Conservation (phyloP, 768 basidiomycete genomes). For the Melanogaster broomeanus region DNA sequence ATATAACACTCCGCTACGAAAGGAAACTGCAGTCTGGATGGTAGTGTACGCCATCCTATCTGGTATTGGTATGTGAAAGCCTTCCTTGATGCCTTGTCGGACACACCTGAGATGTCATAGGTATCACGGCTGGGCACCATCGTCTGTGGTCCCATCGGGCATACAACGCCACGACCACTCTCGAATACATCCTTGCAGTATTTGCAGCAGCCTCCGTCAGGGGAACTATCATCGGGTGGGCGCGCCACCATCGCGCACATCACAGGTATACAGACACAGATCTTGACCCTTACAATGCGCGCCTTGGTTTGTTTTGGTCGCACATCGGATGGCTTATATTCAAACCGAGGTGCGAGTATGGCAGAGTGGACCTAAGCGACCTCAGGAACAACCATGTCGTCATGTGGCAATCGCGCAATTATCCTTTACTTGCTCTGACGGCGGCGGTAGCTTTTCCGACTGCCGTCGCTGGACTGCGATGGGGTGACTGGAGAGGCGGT, state of each 20-base stretch:
- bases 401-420: conserved; percentile 53
- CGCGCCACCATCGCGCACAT: conserved; percentile 53
- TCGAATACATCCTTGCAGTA: conserved; percentile 48
- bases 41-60: conserved; percentile 67
- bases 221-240: conserved; percentile 61
- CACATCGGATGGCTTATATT: conserved; percentile 57
- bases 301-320: conserved; percentile 50
- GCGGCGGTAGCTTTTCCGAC: conserved; percentile 50
- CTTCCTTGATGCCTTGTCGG: background rate
- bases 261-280: conserved; percentile 58
- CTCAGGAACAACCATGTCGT: background rate
- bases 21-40: conserved; percentile 63
- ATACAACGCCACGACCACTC: conserved; percentile 49
- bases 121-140: conserved; percentile 48
- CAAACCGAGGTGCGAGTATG: conserved; percentile 48
- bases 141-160: conserved; percentile 58
- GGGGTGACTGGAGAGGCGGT: conserved; percentile 15
- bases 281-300: conserved; percentile 57
- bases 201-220: conserved; percentile 52
- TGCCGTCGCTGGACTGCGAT: conserved; percentile 33
- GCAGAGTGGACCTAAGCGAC: conserved; percentile 52
- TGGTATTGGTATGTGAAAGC: conserved; percentile 60
- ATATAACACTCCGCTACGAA: conserved; percentile 56
- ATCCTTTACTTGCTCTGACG: conserved; percentile 41
- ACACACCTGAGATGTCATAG: background rate